Percentiles rank a stretch among this genome's conserved stretches.
Conservation (phyloP, 805 yeast genomes). For the Saturnispora dispora region DNA sequence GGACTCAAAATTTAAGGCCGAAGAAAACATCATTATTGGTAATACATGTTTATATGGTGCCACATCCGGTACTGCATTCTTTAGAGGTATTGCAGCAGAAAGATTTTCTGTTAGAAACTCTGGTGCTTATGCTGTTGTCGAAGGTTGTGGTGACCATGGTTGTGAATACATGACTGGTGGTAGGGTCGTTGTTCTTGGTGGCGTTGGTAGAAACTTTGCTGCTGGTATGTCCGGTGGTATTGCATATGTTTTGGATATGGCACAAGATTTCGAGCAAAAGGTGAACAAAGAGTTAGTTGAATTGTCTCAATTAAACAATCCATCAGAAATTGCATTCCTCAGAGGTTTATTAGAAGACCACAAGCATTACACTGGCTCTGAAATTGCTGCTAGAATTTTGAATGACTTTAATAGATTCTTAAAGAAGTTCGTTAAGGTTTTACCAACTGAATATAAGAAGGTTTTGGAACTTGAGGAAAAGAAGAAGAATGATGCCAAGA, state of each 20-base stretch:
- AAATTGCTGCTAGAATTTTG: constrained; percentile 75
- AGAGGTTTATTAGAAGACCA: constrained; percentile 93
- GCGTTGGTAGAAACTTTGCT: constrained; percentile 86
- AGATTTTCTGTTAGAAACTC: constrained; percentile 98
- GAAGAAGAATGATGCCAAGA: constrained; percentile 53
- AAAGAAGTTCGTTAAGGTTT: constrained; percentile 84
- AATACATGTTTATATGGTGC: constrained; percentile 98
- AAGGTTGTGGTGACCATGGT: constrained; percentile 97
- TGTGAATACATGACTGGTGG: constrained; percentile 99
- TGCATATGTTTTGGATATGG: constrained; percentile 91
- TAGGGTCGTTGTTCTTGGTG: constrained; percentile 85
- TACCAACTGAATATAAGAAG: constrained; percentile 85
- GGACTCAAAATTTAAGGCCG: constrained; percentile 77
- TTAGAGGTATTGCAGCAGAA: constrained; percentile 97
- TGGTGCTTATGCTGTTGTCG: constrained; percentile 95
- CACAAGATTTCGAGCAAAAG: constrained; percentile 77
- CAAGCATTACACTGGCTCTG: constrained; percentile 88
- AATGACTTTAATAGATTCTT: constrained; percentile 80
- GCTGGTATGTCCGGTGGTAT: constrained; percentile 99
- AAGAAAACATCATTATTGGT: constrained; percentile 93
- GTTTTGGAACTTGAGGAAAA: constrained; percentile 74
- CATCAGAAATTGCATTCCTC: constrained; percentile 87
- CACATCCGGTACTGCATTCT: constrained; percentile 86
- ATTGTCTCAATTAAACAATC: constrained; percentile 66
- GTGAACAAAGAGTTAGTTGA: constrained; percentile 80